A percentile compares a stretch with the other conserved stretches of the same genome.
Evolutionary conservation across 2,329 filamentous ascomycete genomes (phyloP).

Genomic region (Emmonsiellopsis sp.): DNA sequence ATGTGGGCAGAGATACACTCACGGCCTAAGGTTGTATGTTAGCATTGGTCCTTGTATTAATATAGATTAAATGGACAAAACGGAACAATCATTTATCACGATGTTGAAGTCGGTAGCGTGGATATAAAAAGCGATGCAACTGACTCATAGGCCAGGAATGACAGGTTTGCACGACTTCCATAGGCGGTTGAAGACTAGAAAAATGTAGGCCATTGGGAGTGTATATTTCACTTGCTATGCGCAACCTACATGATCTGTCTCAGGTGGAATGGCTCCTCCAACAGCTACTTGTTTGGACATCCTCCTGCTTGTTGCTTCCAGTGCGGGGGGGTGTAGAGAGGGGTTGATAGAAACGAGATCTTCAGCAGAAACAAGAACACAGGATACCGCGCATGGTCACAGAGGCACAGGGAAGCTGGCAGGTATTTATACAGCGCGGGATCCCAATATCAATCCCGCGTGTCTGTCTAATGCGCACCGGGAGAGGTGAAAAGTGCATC

Average conservation of each 20-base stretch:
- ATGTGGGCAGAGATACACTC: conserved; percentile 91
- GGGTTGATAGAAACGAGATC: not conserved
- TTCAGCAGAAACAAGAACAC: too few relatives aligned
- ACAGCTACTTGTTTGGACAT: conserved; percentile 32
- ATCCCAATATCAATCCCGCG: too few relatives aligned
- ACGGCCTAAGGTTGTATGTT: conserved; percentile 57
- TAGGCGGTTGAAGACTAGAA: not conserved
- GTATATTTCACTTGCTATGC: not conserved
- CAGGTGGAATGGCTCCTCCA: conserved; percentile 65
- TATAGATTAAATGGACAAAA: too few relatives aligned
- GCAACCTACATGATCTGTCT: conserved; percentile 64
- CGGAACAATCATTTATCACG: too few relatives aligned
- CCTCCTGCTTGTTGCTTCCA: not conserved
- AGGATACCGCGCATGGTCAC: too few relatives aligned
- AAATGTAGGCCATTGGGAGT: not conserved
- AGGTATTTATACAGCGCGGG: too few relatives aligned
- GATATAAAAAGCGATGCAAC: not conserved
- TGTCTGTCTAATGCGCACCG: too few relatives aligned
- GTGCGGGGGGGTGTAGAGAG: too few relatives aligned
- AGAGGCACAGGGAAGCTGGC: too few relatives aligned
- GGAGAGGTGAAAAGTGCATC: too few relatives aligned
- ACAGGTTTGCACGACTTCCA: not conserved
- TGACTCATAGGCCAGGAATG: not conserved
- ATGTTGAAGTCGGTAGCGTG: too few relatives aligned
- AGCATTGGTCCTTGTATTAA: conserved; percentile 1